Base-by-base conservation (phyloP, 306 rosid genomes). In the Astragalus membranaceus region DNA sequence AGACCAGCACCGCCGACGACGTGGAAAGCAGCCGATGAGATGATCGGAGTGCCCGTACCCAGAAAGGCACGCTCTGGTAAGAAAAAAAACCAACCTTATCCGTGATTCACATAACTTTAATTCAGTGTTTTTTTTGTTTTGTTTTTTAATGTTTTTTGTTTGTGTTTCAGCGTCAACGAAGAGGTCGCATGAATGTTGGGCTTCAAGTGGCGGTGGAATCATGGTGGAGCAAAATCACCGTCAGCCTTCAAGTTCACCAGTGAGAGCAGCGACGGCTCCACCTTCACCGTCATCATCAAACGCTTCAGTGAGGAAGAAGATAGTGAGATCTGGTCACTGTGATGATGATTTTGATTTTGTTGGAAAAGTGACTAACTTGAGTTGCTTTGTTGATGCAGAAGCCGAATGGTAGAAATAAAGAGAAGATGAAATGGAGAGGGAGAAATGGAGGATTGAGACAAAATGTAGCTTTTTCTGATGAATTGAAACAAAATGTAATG, bases 41-140 rank as follows among this genome's bases (percentile, higher is more conserved):
- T 91, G 99, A 95, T 95, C 83, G 96, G 99, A 9, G 96, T 89
- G 15, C 63, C 87, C 29, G 92, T 95, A 4, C 99, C 99, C 0
- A 82, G 99, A 50, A 95, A 85, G 72, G 97, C 99, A 67, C 99
- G 99, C 68, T 87, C 99, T 77, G 99, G 99, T 95, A 51, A 43
- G 59, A n/a, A 13, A 13, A 54, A 17, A 66, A 20, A 1, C 26
- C n/a, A 53, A 12, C 16, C n/a, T 15, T 53, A 52, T 20, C 49
- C 52, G 7, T 1, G 32, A 20, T 37, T 52, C 10, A 68, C 51
- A 11, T 13, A 54, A 42, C 3, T 10, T 30, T 58, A 62, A 3
- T 39, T 62, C n/a, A n/a, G n/a, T n/a, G n/a, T n/a, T 61, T 61
- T 62, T 4, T 9, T 3, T 47, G 42, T 29, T n/a, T n/a, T n/a